These are phyloP conservation scores for Saccharum officinarum DNA, from an alignment of 176 grass and related monocot genomes.

Conservation along the genomic window DNA sequence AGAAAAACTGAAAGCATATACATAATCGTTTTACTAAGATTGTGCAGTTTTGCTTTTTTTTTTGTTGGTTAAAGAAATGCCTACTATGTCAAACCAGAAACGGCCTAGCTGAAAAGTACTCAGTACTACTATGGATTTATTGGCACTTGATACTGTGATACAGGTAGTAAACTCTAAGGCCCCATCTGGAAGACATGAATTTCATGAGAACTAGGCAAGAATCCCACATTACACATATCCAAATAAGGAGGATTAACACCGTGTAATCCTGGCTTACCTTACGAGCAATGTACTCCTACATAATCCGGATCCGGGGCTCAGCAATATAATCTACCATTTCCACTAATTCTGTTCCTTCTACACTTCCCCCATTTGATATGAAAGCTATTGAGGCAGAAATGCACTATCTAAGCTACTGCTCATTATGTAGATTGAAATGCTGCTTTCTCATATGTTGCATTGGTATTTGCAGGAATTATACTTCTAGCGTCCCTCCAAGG, in stretches of 20 bases:
- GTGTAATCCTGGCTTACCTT: not conserved
- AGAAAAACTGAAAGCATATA: no score
- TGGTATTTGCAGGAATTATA: not conserved
- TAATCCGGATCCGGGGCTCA: not conserved
- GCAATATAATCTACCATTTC: not conserved
- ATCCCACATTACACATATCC: no score
- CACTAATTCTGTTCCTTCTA: not conserved
- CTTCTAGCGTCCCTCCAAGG: constrained; percentile 5
- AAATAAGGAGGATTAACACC: no score
- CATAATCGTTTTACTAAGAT: no score
- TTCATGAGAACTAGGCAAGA: not conserved
- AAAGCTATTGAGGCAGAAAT: not conserved
- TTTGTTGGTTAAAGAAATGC: not conserved
- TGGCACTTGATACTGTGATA: no score
- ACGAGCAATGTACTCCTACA: not conserved
- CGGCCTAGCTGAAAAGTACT: no score
- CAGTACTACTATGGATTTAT: no score
- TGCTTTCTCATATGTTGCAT: not conserved
- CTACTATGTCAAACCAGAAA: not conserved
- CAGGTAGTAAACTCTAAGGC: not conserved
- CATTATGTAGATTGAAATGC: not conserved
- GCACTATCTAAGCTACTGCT: no score
- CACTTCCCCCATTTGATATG: not conserved
- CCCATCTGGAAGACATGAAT: not conserved
- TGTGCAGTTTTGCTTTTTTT: no score